These are phyloP conservation scores for Volutella citrinella DNA, from an alignment of 2,329 filamentous ascomycete genomes.

Conservation along the genomic window DNA sequence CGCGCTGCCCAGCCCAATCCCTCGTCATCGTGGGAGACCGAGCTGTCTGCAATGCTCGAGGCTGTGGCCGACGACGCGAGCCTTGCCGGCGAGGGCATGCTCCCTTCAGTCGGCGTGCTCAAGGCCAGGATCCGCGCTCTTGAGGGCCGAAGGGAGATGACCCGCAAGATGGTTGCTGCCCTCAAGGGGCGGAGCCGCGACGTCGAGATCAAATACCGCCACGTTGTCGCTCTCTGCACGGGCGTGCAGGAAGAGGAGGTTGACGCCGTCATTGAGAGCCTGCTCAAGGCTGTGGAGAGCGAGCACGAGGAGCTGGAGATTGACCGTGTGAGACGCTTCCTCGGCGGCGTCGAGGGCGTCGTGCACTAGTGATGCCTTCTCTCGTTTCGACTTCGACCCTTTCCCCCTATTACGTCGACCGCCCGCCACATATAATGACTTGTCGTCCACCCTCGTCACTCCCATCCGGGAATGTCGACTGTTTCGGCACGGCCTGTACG, in stretches of 20 bases:
- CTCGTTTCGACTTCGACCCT: no score
- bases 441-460: no score
- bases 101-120: conserved; percentile 61
- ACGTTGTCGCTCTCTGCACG: conserved; percentile 84
- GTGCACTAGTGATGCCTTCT: conserved; percentile 34
- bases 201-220: conserved; percentile 81
- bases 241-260: conserved; percentile 74
- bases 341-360: conserved; percentile 72
- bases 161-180: conserved; percentile 64
- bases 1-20: conserved; percentile 41
- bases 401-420: no score
- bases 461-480: no score
- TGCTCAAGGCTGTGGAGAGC: conserved; percentile 87
- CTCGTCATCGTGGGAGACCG: conserved; percentile 51
- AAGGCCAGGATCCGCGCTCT: conserved; percentile 70
- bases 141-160: conserved; percentile 61
- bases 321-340: conserved; percentile 71
- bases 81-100: conserved; percentile 32
- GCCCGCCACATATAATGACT: background rate
- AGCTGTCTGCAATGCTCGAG: conserved; percentile 47
- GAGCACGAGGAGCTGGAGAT: conserved; percentile 76
- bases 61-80: conserved; percentile 38
- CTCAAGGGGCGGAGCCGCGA: conserved; percentile 80
- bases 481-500: no score
- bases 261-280: conserved; percentile 72